A percentile compares a stretch with the other conserved stretches of the same genome.
Conservation (phyloP, 371 early-diverging fungal species). For the Neoconidiobolus thromboides region DNA sequence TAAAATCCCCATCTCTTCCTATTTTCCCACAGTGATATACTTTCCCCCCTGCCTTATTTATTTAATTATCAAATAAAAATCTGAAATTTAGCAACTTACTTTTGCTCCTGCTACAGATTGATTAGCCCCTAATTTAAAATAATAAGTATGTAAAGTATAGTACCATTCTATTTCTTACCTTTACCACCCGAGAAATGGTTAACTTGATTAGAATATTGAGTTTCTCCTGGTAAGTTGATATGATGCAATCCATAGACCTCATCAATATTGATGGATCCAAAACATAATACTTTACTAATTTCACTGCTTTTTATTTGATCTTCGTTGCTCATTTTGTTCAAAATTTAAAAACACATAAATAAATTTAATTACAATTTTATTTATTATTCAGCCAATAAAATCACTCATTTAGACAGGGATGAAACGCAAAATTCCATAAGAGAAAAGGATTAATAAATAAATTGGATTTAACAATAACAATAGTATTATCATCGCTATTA, state of each 20-base stretch:
- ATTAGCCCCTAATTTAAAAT: slow-evolving; percentile 38
- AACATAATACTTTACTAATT: slow-evolving; percentile 21
- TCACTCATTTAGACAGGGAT: no score
- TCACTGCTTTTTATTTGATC: neutral
- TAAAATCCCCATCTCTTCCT: slow-evolving; percentile 73
- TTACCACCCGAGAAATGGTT: slow-evolving; percentile 70
- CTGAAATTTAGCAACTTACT: slow-evolving; percentile 11
- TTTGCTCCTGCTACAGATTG: slow-evolving; percentile 62
- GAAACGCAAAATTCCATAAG: no score
- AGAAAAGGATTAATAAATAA: no score
- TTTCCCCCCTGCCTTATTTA: slow-evolving; percentile 31
- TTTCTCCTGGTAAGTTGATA: slow-evolving; percentile 67
- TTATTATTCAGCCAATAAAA: no score
- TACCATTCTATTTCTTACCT: slow-evolving; percentile 20
- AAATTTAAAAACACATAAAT: no score
- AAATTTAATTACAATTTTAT: no score
- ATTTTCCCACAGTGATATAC: slow-evolving; percentile 62
- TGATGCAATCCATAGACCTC: slow-evolving; percentile 68
- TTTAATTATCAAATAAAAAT: neutral
- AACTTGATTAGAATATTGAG: slow-evolving; percentile 39
- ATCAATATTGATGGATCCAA: slow-evolving; percentile 82
- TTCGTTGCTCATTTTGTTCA: no score
- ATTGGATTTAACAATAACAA: no score
- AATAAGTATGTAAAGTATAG: neutral
- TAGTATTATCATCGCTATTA: no score